Evolutionary conservation across 768 basidiomycete genomes (phyloP).

Genomic region (Kwoniella sp.): DNA sequence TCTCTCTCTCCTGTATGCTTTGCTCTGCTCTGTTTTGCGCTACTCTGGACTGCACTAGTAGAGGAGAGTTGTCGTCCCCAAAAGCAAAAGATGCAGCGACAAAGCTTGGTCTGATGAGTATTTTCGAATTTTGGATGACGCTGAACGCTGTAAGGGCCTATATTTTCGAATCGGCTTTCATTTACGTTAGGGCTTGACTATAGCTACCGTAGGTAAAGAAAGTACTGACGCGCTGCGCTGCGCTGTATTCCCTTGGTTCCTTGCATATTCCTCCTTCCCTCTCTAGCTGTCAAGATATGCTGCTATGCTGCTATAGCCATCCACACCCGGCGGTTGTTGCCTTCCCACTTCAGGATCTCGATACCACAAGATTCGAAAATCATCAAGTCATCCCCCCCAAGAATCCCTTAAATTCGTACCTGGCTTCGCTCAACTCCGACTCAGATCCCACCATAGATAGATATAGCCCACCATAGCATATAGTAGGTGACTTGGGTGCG

Average conservation of each 20-base stretch:
- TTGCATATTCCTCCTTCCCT: neutral
- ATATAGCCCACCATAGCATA: too few species aligned
- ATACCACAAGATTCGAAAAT: neutral
- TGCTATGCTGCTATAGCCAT: too few species aligned
- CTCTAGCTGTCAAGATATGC: too few species aligned
- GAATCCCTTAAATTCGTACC: neutral
- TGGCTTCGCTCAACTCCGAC: constrained; percentile 1
- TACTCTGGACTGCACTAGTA: neutral
- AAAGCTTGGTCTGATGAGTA: neutral
- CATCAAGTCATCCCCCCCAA: neutral
- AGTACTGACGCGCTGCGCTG: neutral
- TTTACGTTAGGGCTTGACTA: too few species aligned
- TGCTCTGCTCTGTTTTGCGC: too few species aligned
- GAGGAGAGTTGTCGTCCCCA: neutral
- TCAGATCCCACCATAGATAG: neutral
- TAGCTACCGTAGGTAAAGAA: neutral
- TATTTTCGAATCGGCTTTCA: neutral
- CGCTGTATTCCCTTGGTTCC: neutral
- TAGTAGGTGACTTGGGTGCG: neutral
- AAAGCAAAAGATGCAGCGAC: neutral
- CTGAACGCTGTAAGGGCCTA: too few species aligned
- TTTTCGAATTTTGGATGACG: constrained; percentile 10
- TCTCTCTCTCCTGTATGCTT: too few species aligned
- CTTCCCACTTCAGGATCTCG: neutral
- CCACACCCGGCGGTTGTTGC: neutral